A percentile compares a stretch with the other conserved stretches of the same genome.
Evolutionary conservation across 106 monocot genomes (phyloP).

Genomic region (Apostasia ramifera): DNA sequence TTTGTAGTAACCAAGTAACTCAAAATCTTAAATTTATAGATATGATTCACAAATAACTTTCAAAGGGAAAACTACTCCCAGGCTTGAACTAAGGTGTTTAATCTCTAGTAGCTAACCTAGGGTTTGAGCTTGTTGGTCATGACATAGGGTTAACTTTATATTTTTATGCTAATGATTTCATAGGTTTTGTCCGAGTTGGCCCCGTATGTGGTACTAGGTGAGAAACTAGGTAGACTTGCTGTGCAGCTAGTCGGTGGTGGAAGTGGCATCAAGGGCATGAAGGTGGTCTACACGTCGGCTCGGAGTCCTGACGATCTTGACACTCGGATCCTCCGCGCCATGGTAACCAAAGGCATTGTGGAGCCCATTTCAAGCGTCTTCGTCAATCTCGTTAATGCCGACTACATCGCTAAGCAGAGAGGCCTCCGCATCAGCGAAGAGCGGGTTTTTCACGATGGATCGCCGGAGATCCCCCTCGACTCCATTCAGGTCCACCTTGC

Average conservation of each 20-base stretch:
- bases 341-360: constrained; percentile 78
- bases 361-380: constrained; percentile 69
- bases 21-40: no score
- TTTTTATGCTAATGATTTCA: not conserved
- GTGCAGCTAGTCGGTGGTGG: constrained; percentile 75
- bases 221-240: constrained; percentile 77
- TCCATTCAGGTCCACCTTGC: constrained; percentile 63
- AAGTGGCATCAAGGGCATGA: constrained; percentile 62
- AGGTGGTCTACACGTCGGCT: constrained; percentile 65
- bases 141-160: not conserved
- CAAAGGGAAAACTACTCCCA: no score
- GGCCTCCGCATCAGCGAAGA: constrained; percentile 78
- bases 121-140: no score
- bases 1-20: no score
- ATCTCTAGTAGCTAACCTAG: no score
- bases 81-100: no score
- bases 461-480: constrained; percentile 52
- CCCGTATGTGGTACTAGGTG: constrained; percentile 69
- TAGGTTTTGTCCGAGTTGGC: constrained; percentile 81
- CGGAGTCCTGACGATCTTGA: constrained; percentile 75
- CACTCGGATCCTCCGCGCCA: constrained; percentile 74
- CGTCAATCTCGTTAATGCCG: constrained; percentile 83
- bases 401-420: constrained; percentile 68
- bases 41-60: no score
- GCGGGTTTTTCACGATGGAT: constrained; percentile 40